Evolutionary conservation across 176 grass and related monocot species (phyloP), one percentile per base, ranked within the genome.

Genomic region (Poa annua): DNA sequence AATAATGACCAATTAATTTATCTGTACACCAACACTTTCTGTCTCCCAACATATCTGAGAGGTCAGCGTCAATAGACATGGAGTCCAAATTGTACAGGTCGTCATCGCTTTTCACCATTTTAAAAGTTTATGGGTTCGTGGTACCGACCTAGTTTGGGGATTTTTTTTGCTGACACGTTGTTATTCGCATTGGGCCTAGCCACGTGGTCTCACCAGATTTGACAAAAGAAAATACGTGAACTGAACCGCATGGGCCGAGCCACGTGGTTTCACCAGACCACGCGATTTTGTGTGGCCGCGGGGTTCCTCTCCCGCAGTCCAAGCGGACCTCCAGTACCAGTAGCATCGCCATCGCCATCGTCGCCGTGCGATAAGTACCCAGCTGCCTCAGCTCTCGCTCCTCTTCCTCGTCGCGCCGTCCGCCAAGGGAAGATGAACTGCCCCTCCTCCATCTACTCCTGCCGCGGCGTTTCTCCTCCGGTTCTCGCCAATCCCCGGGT

Each of bases 391-490:
- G 24, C 71, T 51, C 71, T 44, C 0, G 12, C 63, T 15, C 67
- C 44, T 47, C 44, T 47, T 47, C 42, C 67, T 8, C 52, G 7
- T 38, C 55, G 55, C 25, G 54, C 54, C 59, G 34, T 54, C 24
- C 25, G 56, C 17, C 9, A 44, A 82, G 56, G 74, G 6, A 77
- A 64, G 24, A 89, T 82, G 88, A 82, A 4, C 15, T 49, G 78
- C 63, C 41, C 52, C 67, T 57, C 77, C 73, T 52, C 49, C 55
- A 25, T 38, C 36, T 77, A 49, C 51, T 81, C 21, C 65, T 89
- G 56, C 83, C 72, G 76, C 76, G 62, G 35, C 54, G 35, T 35
- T 50, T 89, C 87, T 67, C 32, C 84, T 68, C 88, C 84, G 74
- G 75, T 83, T 49, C 75, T 83, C 13, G 38, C 21, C 74, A 78